phyloP scores from a whole-genome alignment of 441 rosid species.

The Hura crepitans region DNA sequence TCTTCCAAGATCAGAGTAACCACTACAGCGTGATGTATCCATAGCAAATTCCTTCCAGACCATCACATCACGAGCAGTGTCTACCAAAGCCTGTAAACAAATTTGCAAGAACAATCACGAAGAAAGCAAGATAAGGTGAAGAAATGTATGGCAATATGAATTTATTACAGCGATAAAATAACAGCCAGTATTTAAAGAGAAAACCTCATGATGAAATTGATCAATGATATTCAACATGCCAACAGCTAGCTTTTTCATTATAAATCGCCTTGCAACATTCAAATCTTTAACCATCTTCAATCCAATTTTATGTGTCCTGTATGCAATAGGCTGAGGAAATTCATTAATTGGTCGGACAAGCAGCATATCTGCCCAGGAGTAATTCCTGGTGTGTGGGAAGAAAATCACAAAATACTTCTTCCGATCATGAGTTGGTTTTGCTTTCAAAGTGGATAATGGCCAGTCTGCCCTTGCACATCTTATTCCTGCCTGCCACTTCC shows the following conservation, averaged over 20 bases:
- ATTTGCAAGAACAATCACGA: constrained; percentile 27
- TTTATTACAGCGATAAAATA: constrained; percentile 4
- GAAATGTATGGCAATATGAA: background rate
- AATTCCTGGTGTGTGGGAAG: constrained; percentile 90
- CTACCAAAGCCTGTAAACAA: constrained; percentile 77
- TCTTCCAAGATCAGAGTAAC: constrained; percentile 79
- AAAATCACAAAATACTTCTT: constrained; percentile 85
- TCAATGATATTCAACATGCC: constrained; percentile 86
- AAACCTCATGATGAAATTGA: constrained; percentile 78
- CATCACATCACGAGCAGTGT: constrained; percentile 63
- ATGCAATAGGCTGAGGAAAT: constrained; percentile 86
- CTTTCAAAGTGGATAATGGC: constrained; percentile 83
- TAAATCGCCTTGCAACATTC: constrained; percentile 69
- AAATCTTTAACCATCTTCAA: constrained; percentile 83
- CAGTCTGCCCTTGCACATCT: constrained; percentile 92
- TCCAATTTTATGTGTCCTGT: constrained; percentile 70
- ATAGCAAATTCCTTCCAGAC: constrained; percentile 90
- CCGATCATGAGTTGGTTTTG: constrained; percentile 89
- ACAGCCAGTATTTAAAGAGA: constrained; percentile 8
- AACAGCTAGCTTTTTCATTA: constrained; percentile 82
- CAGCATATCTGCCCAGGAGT: constrained; percentile 97
- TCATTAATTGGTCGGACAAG: constrained; percentile 72
- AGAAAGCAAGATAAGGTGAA: constrained; percentile 5
- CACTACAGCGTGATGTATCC: constrained; percentile 73
- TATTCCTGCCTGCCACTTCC: constrained; percentile 97